Percentiles rank a stretch among this genome's conserved stretches.
These are phyloP conservation scores for Neonectria neomacrospora DNA, from an alignment of 2,329 filamentous ascomycete genomes.

Conservation along the genomic window DNA sequence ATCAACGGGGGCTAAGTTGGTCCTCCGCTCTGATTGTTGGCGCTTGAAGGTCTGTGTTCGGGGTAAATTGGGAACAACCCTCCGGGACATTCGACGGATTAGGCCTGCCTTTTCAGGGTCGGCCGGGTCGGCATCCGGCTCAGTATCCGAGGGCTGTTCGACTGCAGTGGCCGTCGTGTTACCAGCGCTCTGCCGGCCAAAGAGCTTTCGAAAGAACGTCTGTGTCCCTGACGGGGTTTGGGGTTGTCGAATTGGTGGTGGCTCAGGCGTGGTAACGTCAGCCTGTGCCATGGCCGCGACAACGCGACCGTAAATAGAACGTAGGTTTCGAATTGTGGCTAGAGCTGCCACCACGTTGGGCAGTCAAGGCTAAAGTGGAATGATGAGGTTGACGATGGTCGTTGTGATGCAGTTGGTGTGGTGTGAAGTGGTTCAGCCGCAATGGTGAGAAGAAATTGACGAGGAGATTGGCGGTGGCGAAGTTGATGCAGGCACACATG, in stretches of 20 bases:
- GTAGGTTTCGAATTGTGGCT: background rate
- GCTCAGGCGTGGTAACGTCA: slow-evolving; percentile 44
- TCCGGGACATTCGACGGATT: slow-evolving; percentile 60
- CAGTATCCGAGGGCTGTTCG: slow-evolving; percentile 39
- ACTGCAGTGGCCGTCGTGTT: slow-evolving; percentile 25
- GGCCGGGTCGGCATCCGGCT: slow-evolving; percentile 47
- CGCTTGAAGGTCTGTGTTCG: slow-evolving; percentile 82
- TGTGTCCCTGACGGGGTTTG: slow-evolving; percentile 40
- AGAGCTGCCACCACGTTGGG: background rate
- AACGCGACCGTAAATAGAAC: slow-evolving; percentile 28
- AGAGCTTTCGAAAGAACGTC: slow-evolving; percentile 45
- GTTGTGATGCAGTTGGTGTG: slow-evolving; percentile 24
- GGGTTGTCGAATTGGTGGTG: slow-evolving; percentile 43
- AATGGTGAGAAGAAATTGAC: slow-evolving; percentile 26
- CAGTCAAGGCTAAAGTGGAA: slow-evolving; percentile 2
- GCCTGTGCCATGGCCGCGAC: slow-evolving; percentile 48
- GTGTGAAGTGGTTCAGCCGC: slow-evolving; percentile 25
- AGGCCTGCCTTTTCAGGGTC: slow-evolving; percentile 50
- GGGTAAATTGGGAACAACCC: slow-evolving; percentile 82
- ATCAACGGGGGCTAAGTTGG: slow-evolving; percentile 75
- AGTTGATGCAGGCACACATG: slow-evolving; percentile 30
- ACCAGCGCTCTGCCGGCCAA: slow-evolving; percentile 38
- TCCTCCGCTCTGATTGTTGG: slow-evolving; percentile 82
- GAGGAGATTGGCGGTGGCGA: slow-evolving; percentile 26
- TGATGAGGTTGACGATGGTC: slow-evolving; percentile 24